phyloP scores from a whole-genome alignment of 495 filamentous ascomycete species.

The Penicillium pancosmium region DNA sequence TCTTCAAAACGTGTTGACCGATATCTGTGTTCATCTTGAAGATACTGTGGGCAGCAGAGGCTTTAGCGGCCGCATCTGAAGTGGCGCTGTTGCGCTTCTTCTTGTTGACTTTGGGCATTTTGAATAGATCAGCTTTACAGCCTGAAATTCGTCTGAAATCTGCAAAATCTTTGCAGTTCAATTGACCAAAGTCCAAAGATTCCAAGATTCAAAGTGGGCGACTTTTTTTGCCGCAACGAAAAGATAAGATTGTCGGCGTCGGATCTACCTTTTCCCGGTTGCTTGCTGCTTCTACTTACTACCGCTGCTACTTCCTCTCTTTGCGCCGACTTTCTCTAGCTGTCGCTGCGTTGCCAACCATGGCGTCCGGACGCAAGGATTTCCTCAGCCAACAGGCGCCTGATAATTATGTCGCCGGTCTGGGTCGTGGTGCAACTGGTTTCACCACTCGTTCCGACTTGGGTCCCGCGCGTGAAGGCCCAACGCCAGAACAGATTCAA shows the following conservation, averaged over 20 bases:
- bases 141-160: not conserved
- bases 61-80: constrained; percentile 48
- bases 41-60: constrained; percentile 70
- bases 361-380: constrained; percentile 80
- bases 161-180: not conserved
- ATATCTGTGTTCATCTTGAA: constrained; percentile 85
- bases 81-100: constrained; percentile 60
- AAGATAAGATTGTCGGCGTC: constrained; percentile 45
- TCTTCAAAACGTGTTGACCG: constrained; percentile 94
- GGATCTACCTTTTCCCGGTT: constrained; percentile 36
- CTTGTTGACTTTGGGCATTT: constrained; percentile 41
- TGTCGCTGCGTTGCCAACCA: constrained; percentile 35
- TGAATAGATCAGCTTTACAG: not conserved
- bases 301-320: not conserved
- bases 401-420: constrained; percentile 97
- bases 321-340: constrained; percentile 5
- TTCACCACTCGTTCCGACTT: constrained; percentile 98
- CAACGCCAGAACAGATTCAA: constrained; percentile 97
- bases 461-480: constrained; percentile 93
- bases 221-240: constrained; percentile 29
- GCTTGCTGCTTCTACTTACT: not conserved
- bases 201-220: not conserved
- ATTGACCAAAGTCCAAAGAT: not conserved
- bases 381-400: constrained; percentile 90
- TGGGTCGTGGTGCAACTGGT: constrained; percentile 95